Conservation (phyloP, 108 stramenopile genomes). For the Cafeteria roenbergensis region DNA sequence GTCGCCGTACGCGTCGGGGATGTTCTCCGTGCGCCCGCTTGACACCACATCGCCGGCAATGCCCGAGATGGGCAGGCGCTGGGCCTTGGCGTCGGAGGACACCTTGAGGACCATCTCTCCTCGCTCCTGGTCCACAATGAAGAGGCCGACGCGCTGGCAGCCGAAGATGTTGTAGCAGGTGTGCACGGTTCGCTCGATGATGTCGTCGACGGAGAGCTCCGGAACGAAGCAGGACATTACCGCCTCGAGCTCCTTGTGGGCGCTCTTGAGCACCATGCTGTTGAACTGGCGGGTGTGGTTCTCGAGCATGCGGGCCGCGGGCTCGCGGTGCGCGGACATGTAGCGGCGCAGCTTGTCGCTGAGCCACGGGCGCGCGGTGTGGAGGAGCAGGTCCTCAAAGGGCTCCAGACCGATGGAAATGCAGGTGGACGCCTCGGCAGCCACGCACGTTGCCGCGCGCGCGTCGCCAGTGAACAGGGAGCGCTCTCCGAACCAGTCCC, state of each 20-base stretch:
- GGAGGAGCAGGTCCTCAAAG: not conserved
- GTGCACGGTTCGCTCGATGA: constrained; percentile 4
- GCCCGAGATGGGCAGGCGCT: not conserved
- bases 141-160: constrained; percentile 5
- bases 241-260: not conserved
- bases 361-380: not conserved
- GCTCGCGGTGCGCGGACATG: not conserved
- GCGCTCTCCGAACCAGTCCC: too few relatives aligned
- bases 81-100: not conserved
- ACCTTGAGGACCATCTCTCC: not conserved
- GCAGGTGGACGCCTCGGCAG: not conserved
- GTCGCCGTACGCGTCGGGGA: not conserved
- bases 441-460: not conserved
- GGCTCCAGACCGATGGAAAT: not conserved
- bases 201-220: constrained; percentile 17
- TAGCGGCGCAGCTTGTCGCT: not conserved
- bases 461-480: too few relatives aligned
- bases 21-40: not conserved
- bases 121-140: constrained; percentile 9
- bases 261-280: not conserved
- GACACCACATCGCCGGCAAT: not conserved
- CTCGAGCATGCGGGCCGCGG: not conserved
- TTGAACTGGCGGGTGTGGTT: not conserved
- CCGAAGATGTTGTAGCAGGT: constrained; percentile 3
- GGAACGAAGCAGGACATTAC: constrained; percentile 14